A percentile compares a stretch with the other conserved stretches of the same genome.
Evolutionary conservation across 2,329 filamentous ascomycete species (phyloP).

Genomic region (Nemania bipapillata): DNA sequence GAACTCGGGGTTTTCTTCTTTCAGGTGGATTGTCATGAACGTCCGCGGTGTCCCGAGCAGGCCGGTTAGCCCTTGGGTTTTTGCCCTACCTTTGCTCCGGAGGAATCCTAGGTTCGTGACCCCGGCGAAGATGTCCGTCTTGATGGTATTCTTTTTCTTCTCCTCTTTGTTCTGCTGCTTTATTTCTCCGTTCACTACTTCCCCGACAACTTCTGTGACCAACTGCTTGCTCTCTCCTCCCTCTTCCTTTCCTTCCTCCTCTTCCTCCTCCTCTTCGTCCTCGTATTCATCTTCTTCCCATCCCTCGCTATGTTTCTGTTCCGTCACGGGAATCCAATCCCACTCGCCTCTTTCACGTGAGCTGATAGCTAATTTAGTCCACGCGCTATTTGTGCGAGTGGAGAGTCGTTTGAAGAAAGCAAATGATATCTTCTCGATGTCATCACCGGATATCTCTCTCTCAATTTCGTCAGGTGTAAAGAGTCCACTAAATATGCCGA

Average conservation of each 20-base stretch:
- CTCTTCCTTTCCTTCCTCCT: neutral
- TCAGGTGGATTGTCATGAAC: conserved; percentile 46
- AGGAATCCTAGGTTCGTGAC: conserved; percentile 44
- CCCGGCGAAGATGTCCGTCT: conserved; percentile 47
- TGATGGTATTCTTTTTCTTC: conserved; percentile 32
- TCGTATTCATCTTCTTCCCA: neutral
- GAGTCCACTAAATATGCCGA: conserved; percentile 47
- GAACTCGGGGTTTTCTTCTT: conserved; percentile 39
- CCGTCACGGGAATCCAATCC: conserved; percentile 47
- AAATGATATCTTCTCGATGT: conserved; percentile 44
- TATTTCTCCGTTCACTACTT: neutral
- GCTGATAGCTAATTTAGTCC: conserved; percentile 48
- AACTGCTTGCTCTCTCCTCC: neutral
- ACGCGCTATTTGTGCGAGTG: conserved; percentile 43
- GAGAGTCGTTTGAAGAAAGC: conserved; percentile 48
- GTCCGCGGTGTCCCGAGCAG: conserved; percentile 41
- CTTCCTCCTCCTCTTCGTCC: neutral
- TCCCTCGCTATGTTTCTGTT: conserved; percentile 33
- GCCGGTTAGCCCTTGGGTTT: conserved; percentile 38
- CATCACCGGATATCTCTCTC: conserved; percentile 16
- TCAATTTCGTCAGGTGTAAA: conserved; percentile 42
- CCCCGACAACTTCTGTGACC: neutral
- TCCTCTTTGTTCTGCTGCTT: neutral
- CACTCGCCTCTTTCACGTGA: conserved; percentile 43
- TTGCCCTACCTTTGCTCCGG: conserved; percentile 23